phyloP scores from a whole-genome alignment of 2,329 filamentous ascomycete genomes.

The Endoconidiophora polonica region DNA sequence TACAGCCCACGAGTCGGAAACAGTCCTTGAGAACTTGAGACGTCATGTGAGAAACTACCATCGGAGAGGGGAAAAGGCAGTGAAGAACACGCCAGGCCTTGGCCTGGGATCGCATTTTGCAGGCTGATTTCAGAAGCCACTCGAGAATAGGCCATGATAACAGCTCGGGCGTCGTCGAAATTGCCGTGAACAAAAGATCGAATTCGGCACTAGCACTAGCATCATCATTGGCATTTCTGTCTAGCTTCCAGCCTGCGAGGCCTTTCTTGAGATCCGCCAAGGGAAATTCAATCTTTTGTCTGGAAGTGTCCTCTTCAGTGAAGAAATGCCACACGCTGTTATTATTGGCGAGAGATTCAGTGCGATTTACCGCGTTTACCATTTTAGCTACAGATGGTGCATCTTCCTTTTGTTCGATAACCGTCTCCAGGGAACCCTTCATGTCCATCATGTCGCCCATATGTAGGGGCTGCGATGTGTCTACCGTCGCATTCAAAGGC shows the following conservation, averaged over 20 bases:
- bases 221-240: background rate
- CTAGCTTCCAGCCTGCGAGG: conserved; percentile 21
- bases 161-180: background rate
- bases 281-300: background rate
- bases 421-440: conserved; percentile 1
- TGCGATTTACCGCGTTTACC: conserved; percentile 5
- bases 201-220: background rate
- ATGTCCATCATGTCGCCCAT: background rate
- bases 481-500: background rate
- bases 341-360: background rate
- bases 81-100: conserved; percentile 1
- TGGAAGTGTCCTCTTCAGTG: background rate
- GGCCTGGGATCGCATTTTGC: conserved; percentile 14
- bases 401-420: conserved; percentile 10
- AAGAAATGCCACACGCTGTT: conserved; percentile 8
- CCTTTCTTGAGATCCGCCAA: conserved; percentile 20
- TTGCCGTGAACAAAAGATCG: background rate
- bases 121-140: conserved; percentile 49
- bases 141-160: conserved; percentile 47
- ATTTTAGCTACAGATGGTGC: conserved; percentile 12
- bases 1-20: conserved; percentile 6
- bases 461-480: background rate
- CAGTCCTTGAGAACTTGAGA: conserved; percentile 4
- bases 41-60: background rate
- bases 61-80: conserved; percentile 2